Conservation (phyloP, 495 filamentous ascomycete species). For the Penicillium cinerascens region DNA sequence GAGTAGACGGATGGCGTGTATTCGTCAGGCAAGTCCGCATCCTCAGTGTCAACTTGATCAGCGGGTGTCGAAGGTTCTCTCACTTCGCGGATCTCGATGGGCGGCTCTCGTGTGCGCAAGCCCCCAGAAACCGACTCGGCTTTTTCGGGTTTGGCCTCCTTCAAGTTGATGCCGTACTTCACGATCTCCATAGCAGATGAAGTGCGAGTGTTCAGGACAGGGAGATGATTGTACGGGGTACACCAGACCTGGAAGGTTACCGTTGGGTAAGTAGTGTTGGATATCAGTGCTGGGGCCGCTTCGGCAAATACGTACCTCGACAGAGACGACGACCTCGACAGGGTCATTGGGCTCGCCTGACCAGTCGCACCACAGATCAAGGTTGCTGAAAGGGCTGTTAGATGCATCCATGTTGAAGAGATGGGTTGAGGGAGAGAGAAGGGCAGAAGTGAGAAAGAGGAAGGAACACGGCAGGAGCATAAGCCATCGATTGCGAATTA, state of each 20-base stretch:
- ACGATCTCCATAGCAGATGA: background rate
- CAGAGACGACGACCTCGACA: constrained; percentile 25
- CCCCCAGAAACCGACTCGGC: background rate
- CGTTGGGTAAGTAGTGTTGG: background rate
- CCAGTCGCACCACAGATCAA: constrained; percentile 36
- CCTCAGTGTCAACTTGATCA: background rate
- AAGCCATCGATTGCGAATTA: constrained; percentile 7
- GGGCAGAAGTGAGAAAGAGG: background rate
- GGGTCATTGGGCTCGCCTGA: constrained; percentile 22
- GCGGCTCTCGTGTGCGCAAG: background rate
- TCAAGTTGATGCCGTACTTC: background rate
- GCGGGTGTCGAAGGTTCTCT: background rate
- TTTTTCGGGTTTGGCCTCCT: background rate
- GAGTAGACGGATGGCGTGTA: background rate
- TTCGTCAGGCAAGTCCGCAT: background rate
- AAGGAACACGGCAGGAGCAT: constrained; percentile 1
- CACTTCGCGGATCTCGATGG: background rate
- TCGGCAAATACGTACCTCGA: constrained; percentile 28
- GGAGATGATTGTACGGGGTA: background rate
- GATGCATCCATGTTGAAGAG: constrained; percentile 11
- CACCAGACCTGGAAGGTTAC: constrained; percentile 4
- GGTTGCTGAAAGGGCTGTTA: constrained; percentile 21
- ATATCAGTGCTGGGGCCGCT: background rate
- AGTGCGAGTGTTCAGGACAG: constrained; percentile 1
- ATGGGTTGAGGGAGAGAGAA: background rate